Base-by-base conservation (phyloP, 768 basidiomycete species). In the Tulasnella sp. region DNA sequence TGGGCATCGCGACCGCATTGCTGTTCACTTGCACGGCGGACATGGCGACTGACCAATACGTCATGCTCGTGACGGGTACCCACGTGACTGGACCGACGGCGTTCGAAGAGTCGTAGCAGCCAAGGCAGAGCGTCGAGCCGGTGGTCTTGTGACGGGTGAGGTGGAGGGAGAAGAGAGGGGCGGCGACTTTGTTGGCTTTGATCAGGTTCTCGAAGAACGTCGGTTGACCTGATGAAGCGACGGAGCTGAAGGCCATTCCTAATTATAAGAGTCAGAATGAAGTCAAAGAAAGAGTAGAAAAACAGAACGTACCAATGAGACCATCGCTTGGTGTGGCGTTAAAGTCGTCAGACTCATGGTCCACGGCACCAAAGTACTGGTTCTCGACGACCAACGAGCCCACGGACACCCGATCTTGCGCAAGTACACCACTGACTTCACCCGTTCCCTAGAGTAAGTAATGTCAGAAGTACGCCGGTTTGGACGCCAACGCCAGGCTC, bases 161-260 rank as follows among this genome's bases (percentile, higher is more conserved):
- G 80, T 91, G 87, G n/a, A 92, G 86, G 16, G 88, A 88, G 82
- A 92, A 92, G 6, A 89, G 80, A 16, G 88, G 87, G 0, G 85
- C 83, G 4, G 83, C 81, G 37, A 91, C 77, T 79, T 84, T 83
- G 70, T 83, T 83, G 80, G 83, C 80, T 20, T 81, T 80, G 26
- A 92, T 86, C 51, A 92, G 82, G 80, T 88, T 91, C 82, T 92
- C 92, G 79, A 91, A 90, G 80, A 91, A 88, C 0, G 91, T 91
- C 13, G 87, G 85, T 74, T 85, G 79, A 13, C 81, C 81, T 0
- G 85, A 86, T 61, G 81, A 83, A 13, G 90, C 83, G 77, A 92
- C 90, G 55, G 86, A 84, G 44, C 88, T 84, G 80, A 92, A 92
- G 11, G 89, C 91, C 81, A 92, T 83, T 37, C 91, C 91, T 70